A percentile compares a stretch with the other conserved stretches of the same genome.
Conservation (phyloP, 108 stramenopile genomes). For the Mediolabrus comicus region DNA sequence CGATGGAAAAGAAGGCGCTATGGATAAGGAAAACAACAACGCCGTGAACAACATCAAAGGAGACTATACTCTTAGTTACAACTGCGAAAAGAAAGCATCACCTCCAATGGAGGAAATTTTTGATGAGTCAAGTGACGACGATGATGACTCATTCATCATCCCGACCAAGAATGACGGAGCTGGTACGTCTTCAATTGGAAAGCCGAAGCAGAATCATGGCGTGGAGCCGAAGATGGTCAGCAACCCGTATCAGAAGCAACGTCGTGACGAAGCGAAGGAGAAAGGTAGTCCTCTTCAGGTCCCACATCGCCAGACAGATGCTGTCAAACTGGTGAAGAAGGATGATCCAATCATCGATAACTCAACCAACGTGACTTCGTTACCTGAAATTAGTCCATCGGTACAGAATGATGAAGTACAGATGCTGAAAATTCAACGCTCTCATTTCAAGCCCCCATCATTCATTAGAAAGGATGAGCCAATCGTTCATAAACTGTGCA, state of each 20-base stretch:
- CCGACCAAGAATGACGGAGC: neutral
- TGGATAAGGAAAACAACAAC: neutral
- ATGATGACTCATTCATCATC: neutral
- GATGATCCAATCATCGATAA: neutral
- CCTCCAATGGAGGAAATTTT: constrained; percentile 9
- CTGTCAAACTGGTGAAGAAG: neutral
- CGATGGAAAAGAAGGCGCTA: neutral
- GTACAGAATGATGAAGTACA: constrained; percentile 21
- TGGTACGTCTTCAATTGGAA: neutral
- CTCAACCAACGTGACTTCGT: neutral
- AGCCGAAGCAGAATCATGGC: neutral
- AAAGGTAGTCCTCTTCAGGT: neutral
- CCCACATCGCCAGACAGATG: neutral
- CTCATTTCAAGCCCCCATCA: constrained; percentile 25
- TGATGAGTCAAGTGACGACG: constrained; percentile 29
- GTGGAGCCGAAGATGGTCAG: neutral
- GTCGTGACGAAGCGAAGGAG: neutral
- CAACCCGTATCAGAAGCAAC: constrained; percentile 19
- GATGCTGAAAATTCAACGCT: constrained; percentile 25
- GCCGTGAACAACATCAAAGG: constrained; percentile 4
- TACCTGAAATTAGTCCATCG: constrained; percentile 10
- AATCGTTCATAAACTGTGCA: constrained; percentile 50
- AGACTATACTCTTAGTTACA: constrained; percentile 32
- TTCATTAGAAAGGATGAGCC: constrained; percentile 32
- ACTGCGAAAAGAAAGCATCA: constrained; percentile 26